Base-by-base conservation (phyloP, 352 stramenopile genomes). In the Phytophthora nicotianae region DNA sequence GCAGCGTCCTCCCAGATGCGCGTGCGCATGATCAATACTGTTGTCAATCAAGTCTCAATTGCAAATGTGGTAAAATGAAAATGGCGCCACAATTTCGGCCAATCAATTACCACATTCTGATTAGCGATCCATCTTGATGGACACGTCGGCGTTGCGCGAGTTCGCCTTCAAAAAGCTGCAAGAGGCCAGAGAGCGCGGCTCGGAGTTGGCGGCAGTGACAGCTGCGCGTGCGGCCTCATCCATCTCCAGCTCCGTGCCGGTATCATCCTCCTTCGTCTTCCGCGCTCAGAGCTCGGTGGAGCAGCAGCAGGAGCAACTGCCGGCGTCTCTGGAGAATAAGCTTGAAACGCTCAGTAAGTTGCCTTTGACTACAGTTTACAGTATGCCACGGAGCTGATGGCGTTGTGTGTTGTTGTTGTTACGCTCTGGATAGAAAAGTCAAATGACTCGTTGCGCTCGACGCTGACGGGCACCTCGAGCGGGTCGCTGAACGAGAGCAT, bases 151-250 rank as follows among this genome's bases (percentile, higher is more conserved):
- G 71, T 74, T 92, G 58, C 75, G 81, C 24, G 78, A 87, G 21
- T 90, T 90, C 63, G 83, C 83, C 62, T 72, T 86, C 56, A 89
- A 89, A 70, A 92, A 90, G 74, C 70, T 92, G 17, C 75, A 77
- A 35, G 81, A 90, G 58, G 83, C 83, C 23, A 78, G 84, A 53
- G 75, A 89, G 51, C 78, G 75, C 27, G 79, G 83, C 46, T 74
- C 79, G 51, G 79, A 79, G 58, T 68, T 91, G 24, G 83, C 83
- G 20, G 77, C 72, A 5, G 79, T 70, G 13, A 79, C 72, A 13
- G 74, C 74, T 24, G 72, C 72, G 7, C 70, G 72, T 1, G 83
- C 81, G 10, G 75, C 76, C 7, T 83, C 75, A 6, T 83, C 76
- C 26, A 76, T 92, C 57, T 77, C 65, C 23, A 79, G 54, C 57